A percentile compares a stretch with the other conserved stretches of the same genome.
These are phyloP conservation scores for Hypoxylon rickii DNA, from an alignment of 495 filamentous ascomycete species.

Conservation along the genomic window DNA sequence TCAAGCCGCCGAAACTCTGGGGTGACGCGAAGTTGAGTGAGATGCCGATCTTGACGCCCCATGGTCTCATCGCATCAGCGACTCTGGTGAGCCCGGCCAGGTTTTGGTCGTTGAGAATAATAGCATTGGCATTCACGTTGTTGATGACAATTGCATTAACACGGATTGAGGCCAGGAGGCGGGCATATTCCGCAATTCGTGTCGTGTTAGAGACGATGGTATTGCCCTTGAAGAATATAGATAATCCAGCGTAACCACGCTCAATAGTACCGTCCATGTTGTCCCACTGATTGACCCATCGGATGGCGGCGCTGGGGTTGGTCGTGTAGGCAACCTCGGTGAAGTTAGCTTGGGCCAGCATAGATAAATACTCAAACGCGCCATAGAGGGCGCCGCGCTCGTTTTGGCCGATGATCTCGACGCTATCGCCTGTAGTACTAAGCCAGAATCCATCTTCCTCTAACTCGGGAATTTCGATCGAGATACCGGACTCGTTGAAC, in stretches of 20 bases:
- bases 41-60: conserved; percentile 67
- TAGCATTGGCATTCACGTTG: conserved; percentile 72
- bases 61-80: conserved; percentile 68
- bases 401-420: conserved; percentile 68
- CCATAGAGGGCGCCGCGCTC: conserved; percentile 72
- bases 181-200: conserved; percentile 65
- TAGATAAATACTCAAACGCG: conserved; percentile 69
- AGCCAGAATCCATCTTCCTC: conserved; percentile 69
- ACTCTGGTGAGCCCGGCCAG: conserved; percentile 65
- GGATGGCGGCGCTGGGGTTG: conserved; percentile 64
- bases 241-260: conserved; percentile 69
- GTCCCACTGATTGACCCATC: conserved; percentile 78
- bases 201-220: conserved; percentile 59
- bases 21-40: conserved; percentile 73
- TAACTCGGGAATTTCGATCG: conserved; percentile 47
- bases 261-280: conserved; percentile 74
- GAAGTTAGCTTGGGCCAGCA: conserved; percentile 65
- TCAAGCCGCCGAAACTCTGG: conserved; percentile 57
- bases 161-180: conserved; percentile 67
- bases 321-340: conserved; percentile 55
- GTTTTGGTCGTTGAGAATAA: conserved; percentile 58
- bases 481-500: conserved; percentile 49
- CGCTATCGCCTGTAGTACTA: conserved; percentile 44
- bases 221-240: conserved; percentile 69
- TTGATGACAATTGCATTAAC: conserved; percentile 72